These are phyloP conservation scores for Trifolium repens DNA, from an alignment of 306 rosid genomes.

Conservation along the genomic window DNA sequence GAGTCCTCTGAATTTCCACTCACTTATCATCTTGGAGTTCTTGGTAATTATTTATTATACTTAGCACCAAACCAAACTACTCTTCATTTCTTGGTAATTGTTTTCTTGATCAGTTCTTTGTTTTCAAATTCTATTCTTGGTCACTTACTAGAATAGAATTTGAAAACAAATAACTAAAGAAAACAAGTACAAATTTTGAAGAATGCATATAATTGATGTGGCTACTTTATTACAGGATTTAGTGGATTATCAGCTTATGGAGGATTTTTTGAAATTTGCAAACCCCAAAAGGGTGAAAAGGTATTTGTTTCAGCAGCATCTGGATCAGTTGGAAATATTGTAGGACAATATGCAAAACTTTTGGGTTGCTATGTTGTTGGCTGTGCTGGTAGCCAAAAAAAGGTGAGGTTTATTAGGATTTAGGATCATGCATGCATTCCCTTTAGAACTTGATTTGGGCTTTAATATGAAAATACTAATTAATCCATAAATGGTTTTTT, in stretches of 20 bases:
- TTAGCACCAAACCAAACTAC: neutral
- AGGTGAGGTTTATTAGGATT: conserved; percentile 48
- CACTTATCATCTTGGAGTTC: conserved; percentile 62
- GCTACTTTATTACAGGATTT: conserved; percentile 43
- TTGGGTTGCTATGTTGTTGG: conserved; percentile 89
- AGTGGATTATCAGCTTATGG: conserved; percentile 77
- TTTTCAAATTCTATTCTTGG: no score
- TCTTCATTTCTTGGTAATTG: no score
- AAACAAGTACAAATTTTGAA: no score
- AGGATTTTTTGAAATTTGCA: conserved; percentile 67
- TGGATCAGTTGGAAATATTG: conserved; percentile 72
- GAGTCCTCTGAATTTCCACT: conserved; percentile 66
- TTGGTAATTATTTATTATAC: conserved; percentile 44
- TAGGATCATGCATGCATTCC: neutral
- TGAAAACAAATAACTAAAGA: no score
- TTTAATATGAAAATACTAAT: neutral
- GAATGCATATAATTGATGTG: neutral
- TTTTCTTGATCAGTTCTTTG: no score
- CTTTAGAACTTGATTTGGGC: neutral
- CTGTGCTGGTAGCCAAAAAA: conserved; percentile 62
- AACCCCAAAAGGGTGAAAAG: conserved; percentile 68
- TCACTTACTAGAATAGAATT: no score
- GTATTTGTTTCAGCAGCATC: conserved; percentile 81
- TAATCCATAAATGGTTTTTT: neutral
- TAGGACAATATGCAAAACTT: conserved; percentile 74